Percentiles rank a stretch among this genome's conserved stretches.
Evolutionary conservation across 129 eudicot species (phyloP).

Genomic region (Flaveria trinervia): DNA sequence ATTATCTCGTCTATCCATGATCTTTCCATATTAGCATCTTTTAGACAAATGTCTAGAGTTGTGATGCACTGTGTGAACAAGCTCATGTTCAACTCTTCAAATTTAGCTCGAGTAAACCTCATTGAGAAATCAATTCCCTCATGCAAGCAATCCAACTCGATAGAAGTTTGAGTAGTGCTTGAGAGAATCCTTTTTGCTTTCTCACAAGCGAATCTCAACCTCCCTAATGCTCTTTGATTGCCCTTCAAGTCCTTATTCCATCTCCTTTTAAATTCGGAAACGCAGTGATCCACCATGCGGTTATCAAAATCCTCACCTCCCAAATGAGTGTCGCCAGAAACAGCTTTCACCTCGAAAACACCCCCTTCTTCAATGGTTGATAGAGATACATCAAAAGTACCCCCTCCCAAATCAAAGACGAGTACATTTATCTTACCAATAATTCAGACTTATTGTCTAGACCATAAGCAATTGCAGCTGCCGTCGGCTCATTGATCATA

Average conservation of each 20-base stretch:
- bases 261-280: constrained; percentile 23
- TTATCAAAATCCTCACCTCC: constrained; percentile 30
- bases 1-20: constrained; percentile 22
- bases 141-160: constrained; percentile 27
- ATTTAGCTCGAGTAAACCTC: constrained; percentile 26
- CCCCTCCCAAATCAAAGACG: constrained; percentile 34
- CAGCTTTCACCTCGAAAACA: constrained; percentile 28
- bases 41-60: constrained; percentile 15
- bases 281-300: constrained; percentile 28
- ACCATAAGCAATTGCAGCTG: constrained; percentile 39
- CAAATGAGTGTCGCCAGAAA: constrained; percentile 33
- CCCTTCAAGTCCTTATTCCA: constrained; percentile 19
- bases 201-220: constrained; percentile 34
- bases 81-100: constrained; percentile 27
- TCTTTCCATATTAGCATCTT: constrained; percentile 22
- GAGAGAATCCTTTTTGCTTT: constrained; percentile 35
- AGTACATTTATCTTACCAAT: constrained; percentile 26
- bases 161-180: constrained; percentile 19
- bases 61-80: constrained; percentile 10
- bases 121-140: constrained; percentile 29
- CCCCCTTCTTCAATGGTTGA: constrained; percentile 19
- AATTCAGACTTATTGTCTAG: constrained; percentile 13
- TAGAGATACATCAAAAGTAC: constrained; percentile 28
- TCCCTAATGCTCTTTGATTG: constrained; percentile 29
- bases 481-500: constrained; percentile 34